A percentile compares a stretch with the other conserved stretches of the same genome.
phyloP scores from a whole-genome alignment of 139 green algal species.

The Chlamydomonas eustigma region DNA sequence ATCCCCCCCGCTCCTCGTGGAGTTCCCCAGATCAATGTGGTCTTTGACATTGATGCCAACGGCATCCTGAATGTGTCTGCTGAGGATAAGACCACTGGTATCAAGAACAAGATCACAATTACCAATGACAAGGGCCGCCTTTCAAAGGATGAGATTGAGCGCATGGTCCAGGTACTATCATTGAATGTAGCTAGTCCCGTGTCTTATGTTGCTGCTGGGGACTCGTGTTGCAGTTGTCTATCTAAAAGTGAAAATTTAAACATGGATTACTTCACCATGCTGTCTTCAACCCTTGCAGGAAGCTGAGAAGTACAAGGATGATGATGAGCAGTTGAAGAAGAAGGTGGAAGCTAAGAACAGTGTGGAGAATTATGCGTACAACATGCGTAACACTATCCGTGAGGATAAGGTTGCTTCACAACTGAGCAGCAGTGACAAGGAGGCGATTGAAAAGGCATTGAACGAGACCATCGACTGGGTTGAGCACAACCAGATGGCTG shows the following conservation, averaged over 20 bases:
- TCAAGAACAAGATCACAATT: constrained; percentile 95
- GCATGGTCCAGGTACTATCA: constrained; percentile 82
- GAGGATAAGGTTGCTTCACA: constrained; percentile 76
- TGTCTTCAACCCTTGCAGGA: too few relatives aligned
- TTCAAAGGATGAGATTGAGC: constrained; percentile 97
- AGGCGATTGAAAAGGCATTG: constrained; percentile 81
- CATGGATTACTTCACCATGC: constrained; percentile 4
- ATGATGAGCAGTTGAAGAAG: constrained; percentile 83
- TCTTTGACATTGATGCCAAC: constrained; percentile 99
- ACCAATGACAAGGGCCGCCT: constrained; percentile 99
- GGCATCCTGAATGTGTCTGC: constrained; percentile 98
- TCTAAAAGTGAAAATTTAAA: too few relatives aligned
- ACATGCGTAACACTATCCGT: constrained; percentile 86
- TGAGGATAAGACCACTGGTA: constrained; percentile 94
- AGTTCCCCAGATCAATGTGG: constrained; percentile 94
- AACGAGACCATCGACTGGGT: constrained; percentile 46
- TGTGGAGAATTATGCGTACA: constrained; percentile 86
- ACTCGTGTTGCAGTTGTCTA: too few relatives aligned
- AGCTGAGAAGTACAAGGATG: constrained; percentile 93
- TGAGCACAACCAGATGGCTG: constrained; percentile 90
- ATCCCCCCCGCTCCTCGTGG: constrained; percentile 93
- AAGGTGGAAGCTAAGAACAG: constrained; percentile 82
- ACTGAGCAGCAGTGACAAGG: constrained; percentile 79
- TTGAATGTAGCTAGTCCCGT: too few relatives aligned
- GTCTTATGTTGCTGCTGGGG: too few relatives aligned